phyloP scores from a whole-genome alignment of 257 asterid genomes.

The Solanum microdontum region DNA sequence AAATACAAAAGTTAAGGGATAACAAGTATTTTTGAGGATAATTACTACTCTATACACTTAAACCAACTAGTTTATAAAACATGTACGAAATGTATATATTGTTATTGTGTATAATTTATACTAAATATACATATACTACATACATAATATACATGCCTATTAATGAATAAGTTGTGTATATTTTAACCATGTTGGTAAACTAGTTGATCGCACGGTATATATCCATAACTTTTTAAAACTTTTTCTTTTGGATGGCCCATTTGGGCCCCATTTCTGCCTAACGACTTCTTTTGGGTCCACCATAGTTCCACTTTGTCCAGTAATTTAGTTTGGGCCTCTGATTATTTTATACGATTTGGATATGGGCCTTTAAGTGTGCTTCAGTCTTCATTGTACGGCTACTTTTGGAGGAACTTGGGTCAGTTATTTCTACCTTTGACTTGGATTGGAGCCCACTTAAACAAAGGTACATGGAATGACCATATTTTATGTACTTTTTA shows the following conservation, averaged over 20 bases:
- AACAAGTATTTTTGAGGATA: neutral
- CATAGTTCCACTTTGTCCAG: neutral
- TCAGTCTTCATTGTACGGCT: neutral
- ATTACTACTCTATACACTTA: neutral
- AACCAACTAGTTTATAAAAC: neutral
- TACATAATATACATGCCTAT: neutral
- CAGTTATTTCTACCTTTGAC: neutral
- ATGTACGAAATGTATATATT: neutral
- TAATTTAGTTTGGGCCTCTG: conserved; percentile 1
- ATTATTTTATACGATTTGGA: neutral
- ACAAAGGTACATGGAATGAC: neutral
- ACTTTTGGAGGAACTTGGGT: neutral
- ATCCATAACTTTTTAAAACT: neutral
- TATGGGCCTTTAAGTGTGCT: conserved; percentile 7
- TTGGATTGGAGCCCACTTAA: neutral
- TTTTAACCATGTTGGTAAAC: neutral
- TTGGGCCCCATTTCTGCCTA: conserved; percentile 15
- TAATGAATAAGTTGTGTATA: neutral
- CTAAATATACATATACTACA: neutral
- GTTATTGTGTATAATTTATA: neutral
- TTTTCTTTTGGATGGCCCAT: neutral
- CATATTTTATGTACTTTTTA: neutral
- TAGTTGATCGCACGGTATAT: neutral
- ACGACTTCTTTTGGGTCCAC: conserved; percentile 14
- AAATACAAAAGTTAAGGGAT: neutral